Evolutionary conservation across 345 rosid species (phyloP).

Genomic region (Melastoma malabathricum): DNA sequence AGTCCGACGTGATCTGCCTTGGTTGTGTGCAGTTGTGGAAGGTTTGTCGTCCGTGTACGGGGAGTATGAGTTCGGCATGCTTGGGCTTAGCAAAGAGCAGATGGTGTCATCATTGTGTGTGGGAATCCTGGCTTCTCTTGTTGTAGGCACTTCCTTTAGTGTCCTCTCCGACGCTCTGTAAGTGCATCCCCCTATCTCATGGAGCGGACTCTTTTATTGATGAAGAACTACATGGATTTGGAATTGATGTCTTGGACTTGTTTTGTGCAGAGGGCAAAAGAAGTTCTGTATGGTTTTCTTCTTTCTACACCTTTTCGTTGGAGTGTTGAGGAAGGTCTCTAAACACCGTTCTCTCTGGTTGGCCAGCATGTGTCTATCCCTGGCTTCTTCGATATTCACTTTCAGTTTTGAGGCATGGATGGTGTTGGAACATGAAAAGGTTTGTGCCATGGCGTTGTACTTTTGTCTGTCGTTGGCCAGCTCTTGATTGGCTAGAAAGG

Average conservation of each 20-base stretch:
- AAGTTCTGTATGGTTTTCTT: conserved; percentile 56
- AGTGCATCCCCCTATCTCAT: conserved; percentile 8
- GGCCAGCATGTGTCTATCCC: conserved; percentile 47
- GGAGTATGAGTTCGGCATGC: conserved; percentile 46
- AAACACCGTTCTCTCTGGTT: conserved; percentile 43
- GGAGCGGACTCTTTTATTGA: background rate
- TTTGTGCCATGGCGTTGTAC: conserved; percentile 13
- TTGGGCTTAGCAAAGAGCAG: conserved; percentile 35
- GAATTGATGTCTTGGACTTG: background rate
- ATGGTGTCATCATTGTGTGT: conserved; percentile 36
- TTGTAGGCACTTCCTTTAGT: conserved; percentile 51
- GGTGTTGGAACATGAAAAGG: conserved; percentile 78
- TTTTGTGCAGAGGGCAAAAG: conserved; percentile 56
- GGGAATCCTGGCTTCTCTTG: conserved; percentile 46
- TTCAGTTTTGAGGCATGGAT: conserved; percentile 85
- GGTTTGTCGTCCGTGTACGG: conserved; percentile 73
- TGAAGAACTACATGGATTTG: background rate
- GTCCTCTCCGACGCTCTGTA: conserved; percentile 68
- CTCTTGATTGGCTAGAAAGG: background rate
- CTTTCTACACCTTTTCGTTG: conserved; percentile 57
- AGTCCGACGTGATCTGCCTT: background rate
- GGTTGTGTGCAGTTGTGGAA: conserved; percentile 42
- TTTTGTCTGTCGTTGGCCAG: background rate
- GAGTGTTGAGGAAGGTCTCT: conserved; percentile 58
- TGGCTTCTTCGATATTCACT: conserved; percentile 51